A percentile compares a stretch with the other conserved stretches of the same genome.
Conservation (phyloP, 75 land plant genomes). For the Adiantum capillusveneris region DNA sequence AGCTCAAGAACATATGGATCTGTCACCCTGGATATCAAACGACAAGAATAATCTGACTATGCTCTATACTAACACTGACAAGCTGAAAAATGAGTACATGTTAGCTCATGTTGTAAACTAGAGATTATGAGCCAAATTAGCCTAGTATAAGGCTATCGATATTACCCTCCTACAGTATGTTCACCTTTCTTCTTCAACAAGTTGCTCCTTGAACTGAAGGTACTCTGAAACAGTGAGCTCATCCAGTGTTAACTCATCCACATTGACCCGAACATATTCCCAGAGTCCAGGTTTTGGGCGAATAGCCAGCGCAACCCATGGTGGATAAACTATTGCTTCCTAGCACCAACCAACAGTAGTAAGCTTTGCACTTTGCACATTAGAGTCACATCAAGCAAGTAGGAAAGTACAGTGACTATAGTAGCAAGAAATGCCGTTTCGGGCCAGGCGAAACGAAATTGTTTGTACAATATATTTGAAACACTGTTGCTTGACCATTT, state of each 20-base stretch:
- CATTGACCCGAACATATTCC: conserved; percentile 72
- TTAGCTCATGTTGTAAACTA: not conserved
- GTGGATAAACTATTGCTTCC: conserved; percentile 87
- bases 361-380: not conserved
- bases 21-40: conserved; percentile 39
- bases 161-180: not conserved
- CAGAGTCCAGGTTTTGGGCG: conserved; percentile 76
- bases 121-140: not conserved
- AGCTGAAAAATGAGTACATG: not conserved
- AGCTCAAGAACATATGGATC: conserved; percentile 76
- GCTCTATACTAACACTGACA: not conserved
- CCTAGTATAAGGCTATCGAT: conserved; percentile 1
- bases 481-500: no score
- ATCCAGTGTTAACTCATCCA: conserved; percentile 54
- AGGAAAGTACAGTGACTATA: no score
- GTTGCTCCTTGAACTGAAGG: conserved; percentile 62
- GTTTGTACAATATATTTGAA: no score
- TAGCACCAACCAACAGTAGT: no score
- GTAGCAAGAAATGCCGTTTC: not conserved
- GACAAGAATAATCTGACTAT: no score
- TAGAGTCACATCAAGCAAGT: no score
- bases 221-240: conserved; percentile 57
- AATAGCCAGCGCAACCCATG: conserved; percentile 69
- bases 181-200: conserved; percentile 42
- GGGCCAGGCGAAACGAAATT: no score